Conservation (phyloP, 208 protist species). For the Crithidia expoeki region DNA sequence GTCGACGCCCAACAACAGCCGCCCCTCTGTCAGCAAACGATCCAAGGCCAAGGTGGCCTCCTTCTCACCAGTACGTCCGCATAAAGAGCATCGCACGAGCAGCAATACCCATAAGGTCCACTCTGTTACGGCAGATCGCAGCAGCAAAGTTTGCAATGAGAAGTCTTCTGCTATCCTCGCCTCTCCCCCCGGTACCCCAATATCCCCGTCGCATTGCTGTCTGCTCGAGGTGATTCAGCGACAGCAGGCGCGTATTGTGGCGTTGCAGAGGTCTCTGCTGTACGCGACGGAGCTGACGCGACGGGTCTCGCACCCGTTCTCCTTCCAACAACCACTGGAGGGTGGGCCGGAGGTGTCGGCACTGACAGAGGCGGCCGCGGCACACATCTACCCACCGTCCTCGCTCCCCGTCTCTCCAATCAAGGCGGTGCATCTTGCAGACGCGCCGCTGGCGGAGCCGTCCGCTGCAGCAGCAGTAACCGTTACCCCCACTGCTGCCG, state of each 20-base stretch:
- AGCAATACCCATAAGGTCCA: neutral
- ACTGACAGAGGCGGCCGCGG: neutral
- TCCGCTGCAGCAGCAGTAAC: neutral
- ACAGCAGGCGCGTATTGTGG: constrained; percentile 33
- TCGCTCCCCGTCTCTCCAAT: neutral
- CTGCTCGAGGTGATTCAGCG: constrained; percentile 25
- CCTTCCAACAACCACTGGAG: neutral
- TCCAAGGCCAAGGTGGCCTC: neutral
- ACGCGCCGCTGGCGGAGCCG: neutral
- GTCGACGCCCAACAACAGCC: neutral
- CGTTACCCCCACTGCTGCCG: neutral
- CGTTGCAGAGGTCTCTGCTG: constrained; percentile 21
- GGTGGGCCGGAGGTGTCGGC: neutral
- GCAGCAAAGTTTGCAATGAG: neutral
- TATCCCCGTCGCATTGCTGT: constrained; percentile 1
- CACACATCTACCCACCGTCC: neutral
- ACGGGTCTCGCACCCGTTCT: constrained; percentile 5
- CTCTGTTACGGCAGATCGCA: too few relatives aligned
- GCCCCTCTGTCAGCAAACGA: neutral
- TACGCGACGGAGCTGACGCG: constrained; percentile 1
- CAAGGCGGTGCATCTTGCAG: neutral
- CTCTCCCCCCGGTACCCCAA: neutral
- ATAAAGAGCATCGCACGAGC: neutral
- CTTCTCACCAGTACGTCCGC: neutral
- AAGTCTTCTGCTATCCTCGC: neutral